These are phyloP conservation scores for Cicer arietinum DNA, from an alignment of 306 rosid species.

Conservation along the genomic window DNA sequence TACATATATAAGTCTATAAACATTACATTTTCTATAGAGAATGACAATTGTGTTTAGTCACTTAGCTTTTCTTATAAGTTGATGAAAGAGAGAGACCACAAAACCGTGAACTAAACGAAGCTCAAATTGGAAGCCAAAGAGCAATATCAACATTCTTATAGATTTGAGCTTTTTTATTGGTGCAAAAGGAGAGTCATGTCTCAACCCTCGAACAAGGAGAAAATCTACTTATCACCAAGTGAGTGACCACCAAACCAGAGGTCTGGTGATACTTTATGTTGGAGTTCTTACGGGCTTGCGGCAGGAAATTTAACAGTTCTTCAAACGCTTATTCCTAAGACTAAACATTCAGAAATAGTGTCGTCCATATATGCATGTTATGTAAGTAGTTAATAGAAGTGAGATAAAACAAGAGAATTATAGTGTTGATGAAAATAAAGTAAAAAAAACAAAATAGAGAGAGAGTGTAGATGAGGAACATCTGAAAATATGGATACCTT, in stretches of 20 bases:
- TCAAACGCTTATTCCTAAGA: conserved; percentile 29
- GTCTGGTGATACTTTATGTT: background rate
- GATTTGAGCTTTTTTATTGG: conserved; percentile 1
- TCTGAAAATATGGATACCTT: conserved; percentile 59
- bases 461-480: conserved; percentile 7
- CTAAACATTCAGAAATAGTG: conserved; percentile 32
- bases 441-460: conserved; percentile 37
- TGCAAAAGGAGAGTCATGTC: conserved; percentile 31
- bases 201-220: background rate
- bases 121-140: conserved; percentile 26
- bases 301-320: conserved; percentile 21
- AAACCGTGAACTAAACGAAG: conserved; percentile 3
- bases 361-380: conserved; percentile 18
- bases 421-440: conserved; percentile 16
- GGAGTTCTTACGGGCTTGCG: background rate
- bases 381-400: background rate
- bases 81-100: conserved; percentile 8
- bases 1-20: background rate
- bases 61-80: background rate
- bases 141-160: conserved; percentile 18
- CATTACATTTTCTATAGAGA: conserved; percentile 20
- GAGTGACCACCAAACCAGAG: conserved; percentile 34
- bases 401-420: conserved; percentile 3
- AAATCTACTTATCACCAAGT: conserved; percentile 5
- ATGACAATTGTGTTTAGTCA: background rate